Evolutionary conservation across 345 rosid genomes (phyloP), one percentile per base, ranked within the genome.

Genomic region (Corchorus olitorius): DNA sequence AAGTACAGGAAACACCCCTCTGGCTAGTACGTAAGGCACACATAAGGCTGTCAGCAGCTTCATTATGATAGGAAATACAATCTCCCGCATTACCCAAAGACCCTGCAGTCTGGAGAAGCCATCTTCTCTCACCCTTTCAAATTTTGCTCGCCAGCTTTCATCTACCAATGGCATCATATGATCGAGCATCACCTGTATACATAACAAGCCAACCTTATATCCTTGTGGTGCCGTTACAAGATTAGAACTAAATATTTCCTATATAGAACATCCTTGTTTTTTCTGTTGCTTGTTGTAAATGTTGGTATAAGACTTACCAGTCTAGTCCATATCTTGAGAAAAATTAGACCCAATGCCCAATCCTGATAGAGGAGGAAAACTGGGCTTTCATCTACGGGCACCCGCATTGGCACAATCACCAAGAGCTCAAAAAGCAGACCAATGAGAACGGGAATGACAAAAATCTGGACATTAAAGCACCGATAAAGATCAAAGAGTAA

Each of bases 321-420:
- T 81, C 98, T 88, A 48, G 99, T 97, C 98, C 99, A 97, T 74
- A 97, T 97, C 92, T 97, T 97, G 65, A 97, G 92, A 79, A 97
- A 92, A 79, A 97, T 92, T 43, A 97, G 94, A 49, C 98, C 99
- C 71, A 97, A 85, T 19, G 99, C 98, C 99, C 99, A 97, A 77
- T 97, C 98, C 82, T 97, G 99, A 82, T 97, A 97, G 59, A 97
- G 83, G 73, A 97, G 97, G 85, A 97, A 97, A 75, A 97, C 99
- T 5, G 99, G 99, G 81, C 99, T 97, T 85, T 97, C 99, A 74
- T 97, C 98, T 70, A 92, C 97, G n/a, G 98, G 99, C 70, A 97
- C 98, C 78, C 99, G 88, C 98, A 97, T 91, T 4, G 99, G 99
- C 65, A 94, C 99, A 84, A 97, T 92, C 74, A 97, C 97, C 89